Conservation (phyloP, 805 yeast genomes). For the Starmerella bacillaris region DNA sequence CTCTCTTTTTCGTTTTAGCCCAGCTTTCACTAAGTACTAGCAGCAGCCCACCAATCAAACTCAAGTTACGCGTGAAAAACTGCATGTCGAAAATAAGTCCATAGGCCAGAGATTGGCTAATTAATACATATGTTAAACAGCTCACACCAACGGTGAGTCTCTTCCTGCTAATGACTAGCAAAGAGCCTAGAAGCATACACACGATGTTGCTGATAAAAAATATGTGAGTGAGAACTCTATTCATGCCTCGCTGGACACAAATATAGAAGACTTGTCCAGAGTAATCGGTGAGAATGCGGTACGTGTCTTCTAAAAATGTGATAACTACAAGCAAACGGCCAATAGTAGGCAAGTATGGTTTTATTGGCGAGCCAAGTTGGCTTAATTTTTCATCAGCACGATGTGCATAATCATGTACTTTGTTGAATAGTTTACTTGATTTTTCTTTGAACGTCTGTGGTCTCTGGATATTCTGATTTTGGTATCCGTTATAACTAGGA, state of each 20-base stretch:
- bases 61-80: slow-evolving; percentile 70
- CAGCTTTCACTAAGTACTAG: slow-evolving; percentile 75
- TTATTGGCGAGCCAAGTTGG: slow-evolving; percentile 21
- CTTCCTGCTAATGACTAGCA: slow-evolving; percentile 50
- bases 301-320: slow-evolving; percentile 77
- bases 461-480: not conserved
- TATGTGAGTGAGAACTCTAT: slow-evolving; percentile 57
- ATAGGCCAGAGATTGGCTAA: slow-evolving; percentile 71
- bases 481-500: not conserved
- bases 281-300: slow-evolving; percentile 78
- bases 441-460: not conserved
- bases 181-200: slow-evolving; percentile 57
- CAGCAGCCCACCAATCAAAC: slow-evolving; percentile 81
- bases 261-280: slow-evolving; percentile 72
- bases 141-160: slow-evolving; percentile 53
- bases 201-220: slow-evolving; percentile 47
- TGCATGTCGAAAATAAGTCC: slow-evolving; percentile 68
- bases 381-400: slow-evolving; percentile 21
- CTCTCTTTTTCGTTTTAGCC: slow-evolving; percentile 52
- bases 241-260: slow-evolving; percentile 59
- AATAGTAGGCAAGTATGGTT: slow-evolving; percentile 51
- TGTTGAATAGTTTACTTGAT: not conserved
- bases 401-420: slow-evolving; percentile 14
- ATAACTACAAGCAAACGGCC: slow-evolving; percentile 86
- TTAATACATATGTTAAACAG: slow-evolving; percentile 49